Percentiles rank a stretch among this genome's conserved stretches.
These are phyloP conservation scores for Alternaria burnsii DNA, from an alignment of 2,329 filamentous ascomycete species.

Conservation along the genomic window DNA sequence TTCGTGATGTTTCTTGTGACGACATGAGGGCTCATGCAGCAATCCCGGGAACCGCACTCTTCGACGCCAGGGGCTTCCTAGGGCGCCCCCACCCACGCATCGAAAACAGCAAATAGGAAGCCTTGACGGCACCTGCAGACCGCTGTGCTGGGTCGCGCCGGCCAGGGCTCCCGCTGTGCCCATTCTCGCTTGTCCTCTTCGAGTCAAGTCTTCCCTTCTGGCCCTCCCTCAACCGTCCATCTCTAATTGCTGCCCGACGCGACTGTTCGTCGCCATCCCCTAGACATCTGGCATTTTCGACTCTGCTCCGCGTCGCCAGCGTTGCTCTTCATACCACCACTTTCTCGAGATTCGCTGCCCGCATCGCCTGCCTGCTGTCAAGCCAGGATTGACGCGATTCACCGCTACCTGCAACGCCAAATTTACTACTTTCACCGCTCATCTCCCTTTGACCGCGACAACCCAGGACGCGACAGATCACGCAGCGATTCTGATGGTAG, in stretches of 20 bases:
- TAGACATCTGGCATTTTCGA: slow-evolving; percentile 8
- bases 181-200: slow-evolving; percentile 23
- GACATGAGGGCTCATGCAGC: slow-evolving; percentile 22
- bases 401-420: slow-evolving; percentile 31
- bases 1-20: slow-evolving; percentile 19
- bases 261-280: slow-evolving; percentile 13
- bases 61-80: neutral
- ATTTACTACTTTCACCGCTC: slow-evolving; percentile 31
- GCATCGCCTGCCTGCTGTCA: neutral
- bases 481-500: slow-evolving; percentile 1
- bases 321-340: neutral
- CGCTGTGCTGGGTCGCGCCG: slow-evolving; percentile 25
- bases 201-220: slow-evolving; percentile 19
- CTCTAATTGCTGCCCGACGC: slow-evolving; percentile 26
- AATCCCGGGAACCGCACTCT: slow-evolving; percentile 12
- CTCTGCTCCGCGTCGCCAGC: neutral
- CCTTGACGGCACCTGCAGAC: slow-evolving; percentile 10
- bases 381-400: neutral
- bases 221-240: neutral
- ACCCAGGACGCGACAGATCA: slow-evolving; percentile 5
- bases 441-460: slow-evolving; percentile 20
- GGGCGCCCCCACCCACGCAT: neutral
- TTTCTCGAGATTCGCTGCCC: neutral
- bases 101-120: slow-evolving; percentile 21
- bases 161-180: slow-evolving; percentile 20